These are phyloP conservation scores for Hymenoscyphus linearis DNA, from an alignment of 2,329 filamentous ascomycete species.

Conservation along the genomic window DNA sequence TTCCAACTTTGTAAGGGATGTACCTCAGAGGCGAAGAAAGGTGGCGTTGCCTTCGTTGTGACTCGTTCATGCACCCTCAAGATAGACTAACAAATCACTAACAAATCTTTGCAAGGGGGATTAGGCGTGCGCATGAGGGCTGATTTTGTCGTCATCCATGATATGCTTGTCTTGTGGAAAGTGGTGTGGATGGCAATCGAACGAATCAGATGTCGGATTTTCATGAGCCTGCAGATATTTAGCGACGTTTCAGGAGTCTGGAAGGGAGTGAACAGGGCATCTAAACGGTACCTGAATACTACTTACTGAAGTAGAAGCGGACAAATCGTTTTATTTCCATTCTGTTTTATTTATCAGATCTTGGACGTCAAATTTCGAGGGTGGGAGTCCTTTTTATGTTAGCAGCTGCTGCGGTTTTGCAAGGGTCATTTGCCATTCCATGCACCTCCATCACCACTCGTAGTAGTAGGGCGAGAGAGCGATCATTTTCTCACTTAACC, in stretches of 20 bases:
- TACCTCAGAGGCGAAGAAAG: not conserved
- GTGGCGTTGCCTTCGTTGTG: conserved; percentile 14
- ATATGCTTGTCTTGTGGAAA: conserved; percentile 5
- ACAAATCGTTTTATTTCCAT: not conserved
- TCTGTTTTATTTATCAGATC: not conserved
- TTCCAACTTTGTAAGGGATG: not conserved
- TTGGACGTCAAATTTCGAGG: conserved; percentile 6
- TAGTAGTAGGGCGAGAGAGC: conserved; percentile 14
- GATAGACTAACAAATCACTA: not conserved
- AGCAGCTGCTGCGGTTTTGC: conserved; percentile 10
- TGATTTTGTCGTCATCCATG: conserved; percentile 15
- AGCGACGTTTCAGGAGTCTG: conserved; percentile 20
- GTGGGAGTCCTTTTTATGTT: conserved; percentile 21
- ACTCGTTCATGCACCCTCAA: not conserved
- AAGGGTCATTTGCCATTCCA: conserved; percentile 20
- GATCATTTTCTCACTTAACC: conserved; percentile 14
- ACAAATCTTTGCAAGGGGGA: conserved; percentile 5
- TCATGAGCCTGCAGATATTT: conserved; percentile 21
- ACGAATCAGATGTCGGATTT: conserved; percentile 20
- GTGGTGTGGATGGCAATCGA: conserved; percentile 16
- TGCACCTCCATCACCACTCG: conserved; percentile 8
- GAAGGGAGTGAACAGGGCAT: conserved; percentile 3
- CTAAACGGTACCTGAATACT: not conserved
- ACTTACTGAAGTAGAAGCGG: not conserved
- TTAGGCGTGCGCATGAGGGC: not conserved